Base-by-base conservation (phyloP, 106 monocot species). In the Apostasia shenzhenica region DNA sequence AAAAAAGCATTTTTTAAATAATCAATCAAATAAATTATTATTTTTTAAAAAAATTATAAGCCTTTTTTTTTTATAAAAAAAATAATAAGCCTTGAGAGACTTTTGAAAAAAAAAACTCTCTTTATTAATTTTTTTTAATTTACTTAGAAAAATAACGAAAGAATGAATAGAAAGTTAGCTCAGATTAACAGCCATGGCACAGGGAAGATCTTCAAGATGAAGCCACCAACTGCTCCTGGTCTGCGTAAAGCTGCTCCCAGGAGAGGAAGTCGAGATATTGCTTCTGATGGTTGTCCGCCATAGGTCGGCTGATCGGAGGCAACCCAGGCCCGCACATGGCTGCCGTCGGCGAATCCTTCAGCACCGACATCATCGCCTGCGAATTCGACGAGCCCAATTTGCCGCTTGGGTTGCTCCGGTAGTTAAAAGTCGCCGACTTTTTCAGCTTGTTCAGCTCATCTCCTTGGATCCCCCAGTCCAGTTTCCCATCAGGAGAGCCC, bases 401-500 rank as follows among this genome's bases (percentile, higher is more conserved):
- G 8, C 12, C 42, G 12, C 58, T 51, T 2, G 59, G 72, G 46
- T 79, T 78, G 67, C 65, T 75, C 11, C 87, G 77, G 76, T 76
- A 69, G 8, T 51, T 82, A 43, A 95, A 95, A 53, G 95, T 84
- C 0, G 81, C 80, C 0, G 95, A 92, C 70, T 85, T 91, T 26
- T 86, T 77, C 39, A 95, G 66, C 70, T 84, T 89, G 82, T 80
- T 83, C 41, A 95, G 80, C 80, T 95, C 95, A 41, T 95, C 95
- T 1, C 88, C 92, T 59, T 89, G 82, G 2, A 95, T 68, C 3
- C 92, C 95, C 95, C 95, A 95, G 44, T 95, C 95, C 8, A 95
- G 45, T 65, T 79, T 88, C 11, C 95, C 88, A 13, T 73, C 67
- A 0, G 89, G 88, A 10, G 86, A 89, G 13, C 70, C 82, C 92